phyloP scores from a whole-genome alignment of 345 rosid genomes.

The Ceriops zippeliana region DNA sequence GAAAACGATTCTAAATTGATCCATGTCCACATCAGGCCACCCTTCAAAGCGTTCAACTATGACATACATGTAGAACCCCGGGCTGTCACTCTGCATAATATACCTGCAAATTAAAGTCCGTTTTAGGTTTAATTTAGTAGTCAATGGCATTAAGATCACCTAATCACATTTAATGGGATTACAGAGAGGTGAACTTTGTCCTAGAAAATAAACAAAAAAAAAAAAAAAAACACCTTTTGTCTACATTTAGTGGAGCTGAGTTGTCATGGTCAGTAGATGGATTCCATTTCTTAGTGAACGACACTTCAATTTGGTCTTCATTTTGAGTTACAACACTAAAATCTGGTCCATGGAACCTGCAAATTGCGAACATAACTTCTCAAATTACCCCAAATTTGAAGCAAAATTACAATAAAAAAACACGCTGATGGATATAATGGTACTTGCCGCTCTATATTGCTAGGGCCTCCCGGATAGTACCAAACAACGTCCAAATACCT shows the following conservation, averaged over 20 bases:
- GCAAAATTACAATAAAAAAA: no score
- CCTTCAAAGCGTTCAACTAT: background rate
- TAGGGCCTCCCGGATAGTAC: conserved; percentile 7
- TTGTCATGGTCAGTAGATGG: background rate
- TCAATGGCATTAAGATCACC: background rate
- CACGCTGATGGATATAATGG: no score
- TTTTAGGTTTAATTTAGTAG: background rate
- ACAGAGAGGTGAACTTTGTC: no score
- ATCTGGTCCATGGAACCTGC: background rate
- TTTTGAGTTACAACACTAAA: conserved; percentile 14
- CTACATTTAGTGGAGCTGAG: conserved; percentile 65
- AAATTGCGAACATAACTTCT: no score
- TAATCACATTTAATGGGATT: background rate
- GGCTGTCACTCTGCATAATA: background rate
- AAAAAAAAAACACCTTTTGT: conserved; percentile 51
- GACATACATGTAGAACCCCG: background rate
- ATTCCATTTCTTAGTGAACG: conserved; percentile 17
- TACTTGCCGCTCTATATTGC: conserved; percentile 10
- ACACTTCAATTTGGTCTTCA: conserved; percentile 25
- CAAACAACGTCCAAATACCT: conserved; percentile 28
- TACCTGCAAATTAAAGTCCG: background rate
- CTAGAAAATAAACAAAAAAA: background rate
- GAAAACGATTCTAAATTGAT: background rate
- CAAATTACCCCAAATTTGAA: no score
- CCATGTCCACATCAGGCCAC: background rate